Conservation (phyloP, 1,284 basidiomycete genomes). For the Rhodotorula sp. region DNA sequence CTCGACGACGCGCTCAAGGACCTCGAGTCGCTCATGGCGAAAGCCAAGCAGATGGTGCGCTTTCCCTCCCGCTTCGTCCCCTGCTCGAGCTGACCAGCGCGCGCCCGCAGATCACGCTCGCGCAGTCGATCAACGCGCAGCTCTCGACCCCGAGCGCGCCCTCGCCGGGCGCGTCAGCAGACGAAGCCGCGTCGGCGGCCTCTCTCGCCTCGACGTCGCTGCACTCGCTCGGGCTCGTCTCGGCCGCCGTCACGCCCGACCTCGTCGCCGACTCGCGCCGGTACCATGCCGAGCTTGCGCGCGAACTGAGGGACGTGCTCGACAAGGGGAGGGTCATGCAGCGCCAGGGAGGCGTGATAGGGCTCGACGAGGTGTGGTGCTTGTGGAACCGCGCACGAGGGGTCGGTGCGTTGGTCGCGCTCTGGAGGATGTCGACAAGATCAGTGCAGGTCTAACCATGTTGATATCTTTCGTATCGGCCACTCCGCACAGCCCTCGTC, state of each 20-base stretch:
- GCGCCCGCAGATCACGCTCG: slow-evolving; percentile 60
- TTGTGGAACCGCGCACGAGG: slow-evolving; percentile 95
- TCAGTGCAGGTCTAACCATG: no score
- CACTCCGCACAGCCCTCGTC: slow-evolving; percentile 65
- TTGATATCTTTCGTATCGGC: not conserved
- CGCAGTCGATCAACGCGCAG: slow-evolving; percentile 74
- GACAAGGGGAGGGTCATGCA: slow-evolving; percentile 40
- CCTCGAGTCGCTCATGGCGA: slow-evolving; percentile 85
- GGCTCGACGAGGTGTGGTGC: slow-evolving; percentile 94
- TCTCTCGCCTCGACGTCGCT: slow-evolving; percentile 85
- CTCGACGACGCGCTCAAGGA: slow-evolving; percentile 82
- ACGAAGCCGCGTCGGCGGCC: slow-evolving; percentile 62
- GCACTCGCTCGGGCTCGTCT: slow-evolving; percentile 75
- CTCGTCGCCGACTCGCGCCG: slow-evolving; percentile 80
- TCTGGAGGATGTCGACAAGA: no score
- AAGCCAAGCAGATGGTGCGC: slow-evolving; percentile 85
- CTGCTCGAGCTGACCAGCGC: no score
- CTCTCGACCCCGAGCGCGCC: slow-evolving; percentile 30
- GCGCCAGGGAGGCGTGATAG: slow-evolving; percentile 65
- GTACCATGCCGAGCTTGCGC: slow-evolving; percentile 79
- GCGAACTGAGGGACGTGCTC: slow-evolving; percentile 76
- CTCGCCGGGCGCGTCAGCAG: slow-evolving; percentile 22
- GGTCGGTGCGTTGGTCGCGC: slow-evolving; percentile 64
- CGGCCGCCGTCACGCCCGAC: slow-evolving; percentile 77
- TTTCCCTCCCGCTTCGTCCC: not conserved